Base-by-base conservation (phyloP, 129 eudicot species). In the Mikania micrantha region DNA sequence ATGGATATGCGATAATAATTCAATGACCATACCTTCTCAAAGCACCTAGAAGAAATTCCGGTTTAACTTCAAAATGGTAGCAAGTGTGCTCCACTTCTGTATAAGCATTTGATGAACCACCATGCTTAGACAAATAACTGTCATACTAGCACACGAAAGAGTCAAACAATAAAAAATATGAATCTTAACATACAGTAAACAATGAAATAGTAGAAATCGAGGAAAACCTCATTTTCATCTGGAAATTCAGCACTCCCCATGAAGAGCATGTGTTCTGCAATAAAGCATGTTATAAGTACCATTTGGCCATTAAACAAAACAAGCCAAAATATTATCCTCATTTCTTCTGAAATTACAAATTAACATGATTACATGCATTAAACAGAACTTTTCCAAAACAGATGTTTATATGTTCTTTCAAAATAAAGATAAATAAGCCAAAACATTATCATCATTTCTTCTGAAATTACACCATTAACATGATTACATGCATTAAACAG, bases 211-310 rank as follows among this genome's bases (percentile, higher is more conserved):
- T 54, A 48, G 40, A 60, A 47, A 64, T 58, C 47, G 22, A 50
- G 44, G 66, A 83, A 79, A 52, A 94, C 99, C 99, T 94, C 97
- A 69, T 94, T 90, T 78, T 94, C 99, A 78, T 89, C 97, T 13
- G 99, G 97, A 75, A 94, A 94, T 40, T 85, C 94, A 62, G 85
- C 76, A 78, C 95, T 94, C 59, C 99, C 99, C 99, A 94, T 94
- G 75, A 90, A 90, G 60, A 94, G 97, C 99, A 94, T 94, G 84
- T 94, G 99, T 72, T 94, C 99, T 94, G 88, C 85, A 84, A 75
- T 10, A 66, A 60, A 50, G 19, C 60, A 57, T 36, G 44, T 38
- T 25, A 31, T 57, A 29, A 70, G 64, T 65, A 74, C 21, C 58
- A 41, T 54, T 45, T 15, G 22, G 17, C 67, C 54, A 42, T 67